A percentile compares a stretch with the other conserved stretches of the same genome.
Evolutionary conservation across 306 rosid species (phyloP).

Genomic region (Castanospermum australe): DNA sequence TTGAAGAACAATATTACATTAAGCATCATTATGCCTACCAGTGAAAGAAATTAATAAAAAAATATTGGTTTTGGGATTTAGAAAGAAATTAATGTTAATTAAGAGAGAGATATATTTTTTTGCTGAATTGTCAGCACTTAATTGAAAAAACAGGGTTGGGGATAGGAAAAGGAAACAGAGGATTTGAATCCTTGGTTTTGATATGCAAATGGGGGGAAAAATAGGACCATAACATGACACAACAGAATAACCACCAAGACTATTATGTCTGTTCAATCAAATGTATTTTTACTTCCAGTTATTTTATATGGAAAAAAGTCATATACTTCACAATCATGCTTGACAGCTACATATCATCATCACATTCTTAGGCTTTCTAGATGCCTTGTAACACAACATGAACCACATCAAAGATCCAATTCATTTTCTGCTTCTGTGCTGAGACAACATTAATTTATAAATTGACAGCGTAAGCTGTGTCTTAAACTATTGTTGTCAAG

Average conservation of each 20-base stretch:
- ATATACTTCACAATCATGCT: background rate
- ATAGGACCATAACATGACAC: background rate
- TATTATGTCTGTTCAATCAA: background rate
- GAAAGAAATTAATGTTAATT: too few species aligned
- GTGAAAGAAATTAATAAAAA: background rate
- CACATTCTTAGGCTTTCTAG: conserved; percentile 7
- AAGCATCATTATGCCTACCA: background rate
- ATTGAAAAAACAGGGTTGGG: too few species aligned
- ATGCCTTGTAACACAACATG: conserved; percentile 9
- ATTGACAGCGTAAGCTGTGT: background rate
- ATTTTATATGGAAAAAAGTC: background rate
- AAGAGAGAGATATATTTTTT: too few species aligned
- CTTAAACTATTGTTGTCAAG: too few species aligned
- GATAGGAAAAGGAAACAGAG: too few species aligned
- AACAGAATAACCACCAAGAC: conserved; percentile 17
- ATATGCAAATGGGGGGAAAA: background rate
- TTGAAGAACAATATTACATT: background rate
- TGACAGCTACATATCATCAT: conserved; percentile 10
- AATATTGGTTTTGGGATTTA: too few species aligned
- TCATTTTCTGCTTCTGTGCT: background rate
- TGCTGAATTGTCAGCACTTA: too few species aligned
- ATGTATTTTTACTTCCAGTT: background rate
- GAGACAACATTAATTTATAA: background rate
- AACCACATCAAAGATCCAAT: conserved; percentile 10
- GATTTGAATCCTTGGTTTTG: too few species aligned